Conservation (phyloP, 1,139 yeast species). For the Suhomyces yuchorum region DNA sequence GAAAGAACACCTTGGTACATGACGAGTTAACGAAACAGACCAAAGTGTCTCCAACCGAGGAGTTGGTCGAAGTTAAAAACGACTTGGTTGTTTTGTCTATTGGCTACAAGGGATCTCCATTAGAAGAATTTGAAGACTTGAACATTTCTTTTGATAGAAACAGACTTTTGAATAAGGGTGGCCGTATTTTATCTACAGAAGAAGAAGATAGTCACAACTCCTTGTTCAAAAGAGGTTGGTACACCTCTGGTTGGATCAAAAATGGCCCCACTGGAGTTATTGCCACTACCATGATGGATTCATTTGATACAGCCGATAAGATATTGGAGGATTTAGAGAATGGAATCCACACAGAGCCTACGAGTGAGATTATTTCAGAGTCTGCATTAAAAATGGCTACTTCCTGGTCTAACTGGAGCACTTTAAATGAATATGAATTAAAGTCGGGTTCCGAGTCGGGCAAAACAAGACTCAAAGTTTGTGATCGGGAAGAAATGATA, state of each 20-base stretch:
- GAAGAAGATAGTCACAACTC: slow-evolving; percentile 24
- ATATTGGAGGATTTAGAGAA: slow-evolving; percentile 54
- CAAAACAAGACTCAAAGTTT: slow-evolving; percentile 62
- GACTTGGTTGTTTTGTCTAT: slow-evolving; percentile 82
- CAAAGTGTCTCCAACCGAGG: slow-evolving; percentile 46
- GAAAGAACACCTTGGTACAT: slow-evolving; percentile 44
- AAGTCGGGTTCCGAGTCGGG: slow-evolving; percentile 48
- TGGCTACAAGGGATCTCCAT: slow-evolving; percentile 75
- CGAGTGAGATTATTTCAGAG: slow-evolving; percentile 17
- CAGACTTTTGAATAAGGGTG: slow-evolving; percentile 58
- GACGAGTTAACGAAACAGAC: slow-evolving; percentile 34
- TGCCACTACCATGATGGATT: slow-evolving; percentile 86
- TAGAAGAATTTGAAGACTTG: slow-evolving; percentile 56
- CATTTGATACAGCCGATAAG: slow-evolving; percentile 73
- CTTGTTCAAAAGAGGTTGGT: slow-evolving; percentile 53
- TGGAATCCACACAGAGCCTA: slow-evolving; percentile 37
- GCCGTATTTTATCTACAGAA: slow-evolving; percentile 51
- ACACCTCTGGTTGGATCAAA: slow-evolving; percentile 91
- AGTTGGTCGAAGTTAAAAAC: slow-evolving; percentile 40
- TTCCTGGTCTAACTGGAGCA: slow-evolving; percentile 75
- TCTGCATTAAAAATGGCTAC: slow-evolving; percentile 25
- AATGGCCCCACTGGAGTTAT: slow-evolving; percentile 90
- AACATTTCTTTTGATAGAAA: slow-evolving; percentile 64
- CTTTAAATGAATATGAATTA: slow-evolving; percentile 57
- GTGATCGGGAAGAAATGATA: slow-evolving; percentile 53